phyloP scores from a whole-genome alignment of 345 rosid species.

The Streptanthus diversifolius region DNA sequence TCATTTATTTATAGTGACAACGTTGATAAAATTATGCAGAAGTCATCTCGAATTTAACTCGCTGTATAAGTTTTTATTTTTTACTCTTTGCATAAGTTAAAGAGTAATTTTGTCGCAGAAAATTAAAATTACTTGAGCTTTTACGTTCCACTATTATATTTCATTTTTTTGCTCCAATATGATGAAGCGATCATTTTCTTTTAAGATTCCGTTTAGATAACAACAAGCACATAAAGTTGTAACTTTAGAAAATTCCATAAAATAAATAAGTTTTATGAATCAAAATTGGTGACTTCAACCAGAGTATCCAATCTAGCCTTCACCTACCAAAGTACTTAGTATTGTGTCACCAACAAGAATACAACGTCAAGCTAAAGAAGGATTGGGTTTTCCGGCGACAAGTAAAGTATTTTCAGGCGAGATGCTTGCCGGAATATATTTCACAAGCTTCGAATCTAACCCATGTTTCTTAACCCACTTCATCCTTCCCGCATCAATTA shows the following conservation, averaged over 20 bases:
- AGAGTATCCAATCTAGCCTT: neutral
- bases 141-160: too few species aligned
- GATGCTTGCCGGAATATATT: slow-evolving; percentile 64
- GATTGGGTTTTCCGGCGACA: slow-evolving; percentile 36
- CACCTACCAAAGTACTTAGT: slow-evolving; percentile 7
- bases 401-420: slow-evolving; percentile 85
- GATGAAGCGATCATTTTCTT: neutral
- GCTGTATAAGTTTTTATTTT: too few species aligned
- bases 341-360: neutral
- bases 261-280: neutral
- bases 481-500: slow-evolving; percentile 77
- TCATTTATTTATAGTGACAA: too few species aligned
- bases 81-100: too few species aligned
- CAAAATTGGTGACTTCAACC: slow-evolving; percentile 13
- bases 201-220: neutral
- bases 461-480: slow-evolving; percentile 61
- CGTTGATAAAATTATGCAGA: too few species aligned
- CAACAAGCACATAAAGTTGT: neutral
- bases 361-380: neutral
- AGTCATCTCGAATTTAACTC: too few species aligned
- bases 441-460: slow-evolving; percentile 53
- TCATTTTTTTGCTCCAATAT: too few species aligned
- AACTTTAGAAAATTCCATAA: neutral
- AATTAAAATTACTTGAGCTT: too few species aligned
- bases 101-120: too few species aligned